These are phyloP conservation scores for Lepidopterella palustris DNA, from an alignment of 495 filamentous ascomycete species.

Conservation along the genomic window DNA sequence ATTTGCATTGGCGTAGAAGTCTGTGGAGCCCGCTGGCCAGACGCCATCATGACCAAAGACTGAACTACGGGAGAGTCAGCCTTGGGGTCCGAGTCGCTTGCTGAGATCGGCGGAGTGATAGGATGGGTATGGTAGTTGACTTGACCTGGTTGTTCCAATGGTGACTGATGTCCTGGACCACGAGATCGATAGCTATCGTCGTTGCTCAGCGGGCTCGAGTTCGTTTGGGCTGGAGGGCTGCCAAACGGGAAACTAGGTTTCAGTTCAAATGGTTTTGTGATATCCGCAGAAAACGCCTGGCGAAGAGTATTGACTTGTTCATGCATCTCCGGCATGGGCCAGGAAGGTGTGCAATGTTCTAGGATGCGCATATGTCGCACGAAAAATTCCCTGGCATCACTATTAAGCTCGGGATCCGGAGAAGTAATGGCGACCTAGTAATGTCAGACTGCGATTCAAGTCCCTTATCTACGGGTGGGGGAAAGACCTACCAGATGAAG, in stretches of 20 bases:
- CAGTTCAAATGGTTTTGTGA: slow-evolving; percentile 76
- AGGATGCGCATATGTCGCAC: slow-evolving; percentile 92
- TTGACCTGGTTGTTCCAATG: slow-evolving; percentile 51
- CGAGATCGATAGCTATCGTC: slow-evolving; percentile 25
- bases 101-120: slow-evolving; percentile 76
- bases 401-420: slow-evolving; percentile 81
- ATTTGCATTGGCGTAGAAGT: slow-evolving; percentile 49
- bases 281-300: slow-evolving; percentile 88
- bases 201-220: slow-evolving; percentile 33
- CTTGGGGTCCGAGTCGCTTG: slow-evolving; percentile 66
- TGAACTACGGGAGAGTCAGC: slow-evolving; percentile 74
- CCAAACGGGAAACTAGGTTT: slow-evolving; percentile 85
- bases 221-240: slow-evolving; percentile 55
- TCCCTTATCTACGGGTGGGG: too few species aligned
- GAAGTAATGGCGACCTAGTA: slow-evolving; percentile 83
- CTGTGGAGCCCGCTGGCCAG: slow-evolving; percentile 46
- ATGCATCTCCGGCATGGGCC: slow-evolving; percentile 91
- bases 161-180: slow-evolving; percentile 28
- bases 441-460: neutral
- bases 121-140: slow-evolving; percentile 71
- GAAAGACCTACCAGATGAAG: slow-evolving; percentile 73
- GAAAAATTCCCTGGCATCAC: slow-evolving; percentile 83
- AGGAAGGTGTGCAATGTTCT: slow-evolving; percentile 74
- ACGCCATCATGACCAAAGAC: slow-evolving; percentile 67
- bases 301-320: slow-evolving; percentile 83